Conservation (phyloP, 352 stramenopile species). For the Globisporangium canariense region DNA sequence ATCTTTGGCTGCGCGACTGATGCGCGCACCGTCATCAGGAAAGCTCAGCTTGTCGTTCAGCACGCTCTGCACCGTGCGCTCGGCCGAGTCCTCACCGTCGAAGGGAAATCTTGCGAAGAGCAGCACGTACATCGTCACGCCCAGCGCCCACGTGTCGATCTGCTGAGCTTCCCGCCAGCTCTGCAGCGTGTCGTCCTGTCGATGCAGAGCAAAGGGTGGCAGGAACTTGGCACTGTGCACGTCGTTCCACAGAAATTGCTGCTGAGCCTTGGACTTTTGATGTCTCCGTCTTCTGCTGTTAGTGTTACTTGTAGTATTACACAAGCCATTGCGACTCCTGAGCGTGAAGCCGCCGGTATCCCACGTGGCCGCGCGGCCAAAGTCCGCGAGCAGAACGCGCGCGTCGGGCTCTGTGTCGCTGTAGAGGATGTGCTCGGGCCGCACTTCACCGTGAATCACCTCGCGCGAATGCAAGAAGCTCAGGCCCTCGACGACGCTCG, state of each 20-base stretch:
- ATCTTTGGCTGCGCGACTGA: constrained; percentile 65
- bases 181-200: constrained; percentile 24
- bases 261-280: neutral
- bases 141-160: constrained; percentile 69
- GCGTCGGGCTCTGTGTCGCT: constrained; percentile 59
- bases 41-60: constrained; percentile 32
- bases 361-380: constrained; percentile 58
- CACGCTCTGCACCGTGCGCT: constrained; percentile 33
- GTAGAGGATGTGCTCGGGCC: constrained; percentile 75
- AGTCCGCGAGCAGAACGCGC: constrained; percentile 58
- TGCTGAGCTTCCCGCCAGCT: constrained; percentile 63
- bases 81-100: constrained; percentile 12
- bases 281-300: neutral
- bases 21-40: constrained; percentile 10
- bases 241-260: constrained; percentile 54
- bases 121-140: constrained; percentile 70
- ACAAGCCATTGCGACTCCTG: constrained; percentile 15
- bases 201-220: constrained; percentile 49
- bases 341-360: constrained; percentile 22
- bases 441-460: constrained; percentile 64
- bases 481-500: constrained; percentile 40
- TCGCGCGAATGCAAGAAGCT: constrained; percentile 50
- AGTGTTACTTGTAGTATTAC: neutral
- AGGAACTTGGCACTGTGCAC: constrained; percentile 58
- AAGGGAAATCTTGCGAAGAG: constrained; percentile 66